These are phyloP conservation scores for Alternaria arbusti DNA, from an alignment of 2,329 filamentous ascomycete species.

Conservation along the genomic window DNA sequence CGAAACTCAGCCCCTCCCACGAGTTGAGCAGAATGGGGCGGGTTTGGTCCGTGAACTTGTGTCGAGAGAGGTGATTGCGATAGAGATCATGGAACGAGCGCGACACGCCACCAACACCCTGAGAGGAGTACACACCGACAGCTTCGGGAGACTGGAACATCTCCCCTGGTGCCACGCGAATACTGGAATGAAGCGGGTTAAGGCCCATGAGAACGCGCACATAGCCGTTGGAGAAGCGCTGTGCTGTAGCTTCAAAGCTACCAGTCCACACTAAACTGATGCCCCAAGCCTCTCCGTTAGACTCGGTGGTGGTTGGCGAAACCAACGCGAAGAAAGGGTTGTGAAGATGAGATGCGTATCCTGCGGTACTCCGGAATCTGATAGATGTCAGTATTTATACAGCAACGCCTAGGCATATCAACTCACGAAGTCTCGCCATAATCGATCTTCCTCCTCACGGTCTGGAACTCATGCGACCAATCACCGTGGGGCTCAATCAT, in stretches of 20 bases:
- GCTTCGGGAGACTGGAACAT: slow-evolving; percentile 67
- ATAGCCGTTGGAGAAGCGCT: slow-evolving; percentile 67
- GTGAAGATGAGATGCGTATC: slow-evolving; percentile 69
- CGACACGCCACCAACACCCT: slow-evolving; percentile 68
- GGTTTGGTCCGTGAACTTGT: slow-evolving; percentile 59
- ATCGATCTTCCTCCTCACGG: slow-evolving; percentile 61
- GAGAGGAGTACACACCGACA: slow-evolving; percentile 65
- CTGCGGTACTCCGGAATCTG: slow-evolving; percentile 66
- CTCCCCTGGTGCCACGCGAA: slow-evolving; percentile 62
- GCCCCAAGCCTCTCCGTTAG: slow-evolving; percentile 67
- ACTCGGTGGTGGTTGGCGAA: slow-evolving; percentile 64
- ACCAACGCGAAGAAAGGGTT: slow-evolving; percentile 69
- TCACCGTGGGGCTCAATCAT: slow-evolving; percentile 69
- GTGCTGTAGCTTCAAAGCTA: slow-evolving; percentile 67
- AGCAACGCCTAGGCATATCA: background rate
- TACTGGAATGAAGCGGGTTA: slow-evolving; percentile 67
- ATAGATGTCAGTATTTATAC: slow-evolving; percentile 7
- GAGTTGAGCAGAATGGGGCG: slow-evolving; percentile 67
- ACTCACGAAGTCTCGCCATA: slow-evolving; percentile 55
- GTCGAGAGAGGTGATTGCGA: slow-evolving; percentile 65
- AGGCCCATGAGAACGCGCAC: slow-evolving; percentile 67
- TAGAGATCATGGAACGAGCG: slow-evolving; percentile 67
- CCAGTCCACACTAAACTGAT: slow-evolving; percentile 71
- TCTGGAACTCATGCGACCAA: slow-evolving; percentile 66
- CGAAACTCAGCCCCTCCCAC: slow-evolving; percentile 68